A percentile compares a stretch with the other conserved stretches of the same genome.
Conservation (phyloP, 176 grass and related monocot species). For the Phoenix roebelenii region DNA sequence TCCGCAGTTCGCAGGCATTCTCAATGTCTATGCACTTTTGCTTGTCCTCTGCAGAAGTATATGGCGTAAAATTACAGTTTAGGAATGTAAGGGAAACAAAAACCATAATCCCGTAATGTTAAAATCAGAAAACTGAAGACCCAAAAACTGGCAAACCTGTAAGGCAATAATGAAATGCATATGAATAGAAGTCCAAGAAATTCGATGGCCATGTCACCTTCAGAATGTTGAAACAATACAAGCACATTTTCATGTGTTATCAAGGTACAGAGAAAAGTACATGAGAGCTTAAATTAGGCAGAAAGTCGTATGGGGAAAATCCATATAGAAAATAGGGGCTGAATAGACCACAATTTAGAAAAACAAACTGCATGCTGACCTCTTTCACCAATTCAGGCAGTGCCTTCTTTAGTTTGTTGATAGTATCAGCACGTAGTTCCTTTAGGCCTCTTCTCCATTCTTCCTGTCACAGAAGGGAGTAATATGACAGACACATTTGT, state of each 20-base stretch:
- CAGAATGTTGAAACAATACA: conserved; percentile 19
- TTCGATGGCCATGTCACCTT: conserved; percentile 78
- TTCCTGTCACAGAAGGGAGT: conserved; percentile 36
- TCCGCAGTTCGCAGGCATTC: conserved; percentile 72
- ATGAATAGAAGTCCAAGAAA: conserved; percentile 87
- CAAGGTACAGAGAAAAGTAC: background rate
- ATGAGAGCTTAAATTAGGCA: too few species aligned
- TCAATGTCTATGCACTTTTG: conserved; percentile 95
- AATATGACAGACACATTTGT: conserved; percentile 2
- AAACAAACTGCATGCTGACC: conserved; percentile 38
- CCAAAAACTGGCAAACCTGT: conserved; percentile 50
- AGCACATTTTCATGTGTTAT: background rate
- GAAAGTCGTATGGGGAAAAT: too few species aligned
- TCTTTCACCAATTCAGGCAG: conserved; percentile 88
- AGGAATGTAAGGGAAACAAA: too few species aligned
- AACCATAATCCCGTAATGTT: too few species aligned
- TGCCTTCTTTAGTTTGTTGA: conserved; percentile 88
- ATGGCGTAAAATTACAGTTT: too few species aligned
- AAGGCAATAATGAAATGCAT: conserved; percentile 89
- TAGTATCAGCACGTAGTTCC: conserved; percentile 76
- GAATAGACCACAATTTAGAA: background rate
- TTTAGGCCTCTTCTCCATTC: conserved; percentile 91
- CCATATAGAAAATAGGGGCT: too few species aligned
- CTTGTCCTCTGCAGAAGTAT: conserved; percentile 54
- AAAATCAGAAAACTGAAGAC: background rate